Evolutionary conservation across 1,284 basidiomycete species (phyloP).

Genomic region (Apiotrichum porosum): DNA sequence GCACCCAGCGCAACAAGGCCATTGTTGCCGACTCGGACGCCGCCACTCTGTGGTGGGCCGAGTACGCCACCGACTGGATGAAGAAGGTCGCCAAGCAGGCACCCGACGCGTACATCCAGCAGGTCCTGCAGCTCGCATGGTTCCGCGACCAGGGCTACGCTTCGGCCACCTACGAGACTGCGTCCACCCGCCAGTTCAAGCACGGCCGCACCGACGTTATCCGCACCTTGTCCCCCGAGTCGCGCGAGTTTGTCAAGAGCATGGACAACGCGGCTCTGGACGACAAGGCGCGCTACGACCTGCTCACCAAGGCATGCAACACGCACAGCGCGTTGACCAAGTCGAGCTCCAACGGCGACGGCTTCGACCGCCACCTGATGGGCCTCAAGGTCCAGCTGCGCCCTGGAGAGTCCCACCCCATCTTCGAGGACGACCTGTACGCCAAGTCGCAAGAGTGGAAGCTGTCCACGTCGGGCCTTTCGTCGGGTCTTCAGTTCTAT

Average conservation of each 20-base stretch:
- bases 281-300: slow-evolving; percentile 53
- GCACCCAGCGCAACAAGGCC: slow-evolving; percentile 57
- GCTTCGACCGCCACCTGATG: slow-evolving; percentile 87
- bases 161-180: slow-evolving; percentile 92
- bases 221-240: slow-evolving; percentile 70
- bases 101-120: slow-evolving; percentile 88
- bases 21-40: slow-evolving; percentile 78
- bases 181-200: slow-evolving; percentile 82
- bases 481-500: slow-evolving; percentile 77
- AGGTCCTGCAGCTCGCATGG: slow-evolving; percentile 90
- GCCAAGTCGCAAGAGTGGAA: slow-evolving; percentile 77
- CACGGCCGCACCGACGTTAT: slow-evolving; percentile 92
- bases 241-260: slow-evolving; percentile 70
- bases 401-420: slow-evolving; percentile 48
- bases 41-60: slow-evolving; percentile 75
- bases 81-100: slow-evolving; percentile 71
- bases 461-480: slow-evolving; percentile 85
- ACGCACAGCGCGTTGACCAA: slow-evolving; percentile 72
- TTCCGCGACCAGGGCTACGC: slow-evolving; percentile 71
- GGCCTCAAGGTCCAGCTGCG: slow-evolving; percentile 69
- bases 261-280: slow-evolving; percentile 56
- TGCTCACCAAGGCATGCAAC: slow-evolving; percentile 65
- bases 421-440: slow-evolving; percentile 79
- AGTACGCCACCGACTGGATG: slow-evolving; percentile 89
- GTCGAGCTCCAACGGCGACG: slow-evolving; percentile 74